phyloP scores from a whole-genome alignment of 306 rosid species.

The Urtica urens region DNA sequence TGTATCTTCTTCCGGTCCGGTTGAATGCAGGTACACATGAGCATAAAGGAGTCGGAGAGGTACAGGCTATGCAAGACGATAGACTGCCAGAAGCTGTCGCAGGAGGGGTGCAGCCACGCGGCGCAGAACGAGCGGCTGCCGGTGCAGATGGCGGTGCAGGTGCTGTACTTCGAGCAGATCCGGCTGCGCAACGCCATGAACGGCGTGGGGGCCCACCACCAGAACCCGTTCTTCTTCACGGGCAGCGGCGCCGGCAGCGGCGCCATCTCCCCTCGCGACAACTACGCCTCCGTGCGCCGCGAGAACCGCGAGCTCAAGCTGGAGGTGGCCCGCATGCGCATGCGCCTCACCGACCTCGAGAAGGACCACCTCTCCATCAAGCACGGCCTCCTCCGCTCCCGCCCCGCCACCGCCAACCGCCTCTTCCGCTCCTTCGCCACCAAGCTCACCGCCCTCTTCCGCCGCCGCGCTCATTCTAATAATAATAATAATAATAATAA shows the following conservation, averaged over 20 bases:
- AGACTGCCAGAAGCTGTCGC: slow-evolving; percentile 78
- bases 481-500: no score
- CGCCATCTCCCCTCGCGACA: slow-evolving; percentile 93
- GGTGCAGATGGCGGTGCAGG: slow-evolving; percentile 93
- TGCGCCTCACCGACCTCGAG: slow-evolving; percentile 93
- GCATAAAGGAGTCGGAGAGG: slow-evolving; percentile 79
- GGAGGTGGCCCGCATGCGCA: slow-evolving; percentile 96
- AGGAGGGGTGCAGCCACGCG: slow-evolving; percentile 98
- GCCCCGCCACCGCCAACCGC: slow-evolving; percentile 75
- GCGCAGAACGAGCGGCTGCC: slow-evolving; percentile 95
- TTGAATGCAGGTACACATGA: slow-evolving; percentile 96
- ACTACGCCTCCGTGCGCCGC: slow-evolving; percentile 90
- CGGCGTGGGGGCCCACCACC: slow-evolving; percentile 69
- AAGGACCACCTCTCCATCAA: slow-evolving; percentile 91
- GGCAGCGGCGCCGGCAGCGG: slow-evolving; percentile 98
- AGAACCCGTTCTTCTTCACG: slow-evolving; percentile 76
- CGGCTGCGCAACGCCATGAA: slow-evolving; percentile 85
- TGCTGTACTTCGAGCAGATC: slow-evolving; percentile 91
- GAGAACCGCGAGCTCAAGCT: slow-evolving; percentile 95
- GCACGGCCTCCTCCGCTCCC: slow-evolving; percentile 78
- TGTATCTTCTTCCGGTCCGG: no score
- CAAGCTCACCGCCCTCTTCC: slow-evolving; percentile 61
- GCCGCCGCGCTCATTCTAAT: no score
- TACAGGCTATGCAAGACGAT: slow-evolving; percentile 84
- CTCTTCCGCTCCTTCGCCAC: slow-evolving; percentile 67